phyloP scores from a whole-genome alignment of 495 filamentous ascomycete species.

The Neurospora tetraspora region DNA sequence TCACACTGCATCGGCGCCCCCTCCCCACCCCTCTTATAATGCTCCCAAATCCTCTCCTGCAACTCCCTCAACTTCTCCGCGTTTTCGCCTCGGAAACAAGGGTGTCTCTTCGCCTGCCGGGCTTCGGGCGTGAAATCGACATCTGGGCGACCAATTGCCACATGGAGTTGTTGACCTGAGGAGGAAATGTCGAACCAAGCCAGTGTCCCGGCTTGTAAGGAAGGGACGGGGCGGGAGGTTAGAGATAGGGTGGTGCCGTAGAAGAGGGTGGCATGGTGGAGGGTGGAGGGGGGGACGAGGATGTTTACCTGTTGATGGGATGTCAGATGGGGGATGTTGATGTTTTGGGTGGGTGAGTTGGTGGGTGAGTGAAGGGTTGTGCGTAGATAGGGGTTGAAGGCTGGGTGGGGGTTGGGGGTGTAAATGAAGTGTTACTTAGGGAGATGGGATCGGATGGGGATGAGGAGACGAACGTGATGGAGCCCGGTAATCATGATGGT shows the following conservation, averaged over 20 bases:
- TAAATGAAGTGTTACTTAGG: slow-evolving; percentile 20
- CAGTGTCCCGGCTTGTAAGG: slow-evolving; percentile 36
- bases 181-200: slow-evolving; percentile 59
- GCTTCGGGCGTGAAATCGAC: slow-evolving; percentile 29
- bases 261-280: slow-evolving; percentile 44
- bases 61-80: slow-evolving; percentile 36
- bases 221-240: slow-evolving; percentile 38
- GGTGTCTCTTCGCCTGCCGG: slow-evolving; percentile 35
- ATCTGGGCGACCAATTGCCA: slow-evolving; percentile 33
- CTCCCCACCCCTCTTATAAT: slow-evolving; percentile 37
- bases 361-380: slow-evolving; percentile 17
- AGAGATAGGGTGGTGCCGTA: slow-evolving; percentile 47
- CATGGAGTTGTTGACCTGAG: slow-evolving; percentile 52
- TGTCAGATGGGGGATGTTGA: not conserved
- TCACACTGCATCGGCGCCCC: slow-evolving; percentile 45
- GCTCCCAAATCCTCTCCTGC: slow-evolving; percentile 43
- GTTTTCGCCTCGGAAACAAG: slow-evolving; percentile 44
- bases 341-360: slow-evolving; percentile 29
- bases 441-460: not conserved
- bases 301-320: slow-evolving; percentile 37
- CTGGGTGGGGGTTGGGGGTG: slow-evolving; percentile 35
- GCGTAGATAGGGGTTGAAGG: slow-evolving; percentile 38
- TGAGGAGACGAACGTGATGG: slow-evolving; percentile 30
- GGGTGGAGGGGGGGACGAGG: slow-evolving; percentile 42
- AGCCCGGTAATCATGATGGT: slow-evolving; percentile 47